Evolutionary conservation across 352 stramenopile genomes (phyloP).

Genomic region (Globisporangium carolinianum): DNA sequence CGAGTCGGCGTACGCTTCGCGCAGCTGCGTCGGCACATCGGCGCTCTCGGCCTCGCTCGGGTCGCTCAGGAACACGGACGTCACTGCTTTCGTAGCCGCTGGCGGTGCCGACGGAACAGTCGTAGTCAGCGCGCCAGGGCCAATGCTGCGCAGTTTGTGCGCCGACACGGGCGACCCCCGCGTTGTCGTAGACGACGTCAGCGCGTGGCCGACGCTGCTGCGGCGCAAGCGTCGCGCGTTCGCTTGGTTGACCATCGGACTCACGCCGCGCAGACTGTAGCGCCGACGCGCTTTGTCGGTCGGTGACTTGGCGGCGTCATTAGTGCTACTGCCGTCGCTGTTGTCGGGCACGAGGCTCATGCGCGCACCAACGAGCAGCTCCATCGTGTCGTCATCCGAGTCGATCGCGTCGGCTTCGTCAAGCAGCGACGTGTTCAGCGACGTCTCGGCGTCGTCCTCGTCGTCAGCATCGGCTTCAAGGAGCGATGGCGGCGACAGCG

Average conservation of each 20-base stretch:
- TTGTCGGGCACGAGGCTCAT: slow-evolving; percentile 13
- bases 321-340: no score
- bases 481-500: slow-evolving; percentile 9
- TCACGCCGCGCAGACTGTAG: slow-evolving; percentile 67
- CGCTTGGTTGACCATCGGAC: slow-evolving; percentile 70
- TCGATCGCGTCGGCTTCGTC: slow-evolving; percentile 61
- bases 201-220: slow-evolving; percentile 19
- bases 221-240: slow-evolving; percentile 48
- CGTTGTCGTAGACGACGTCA: background rate
- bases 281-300: slow-evolving; percentile 33
- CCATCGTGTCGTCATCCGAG: slow-evolving; percentile 24
- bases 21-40: background rate
- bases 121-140: slow-evolving; percentile 3
- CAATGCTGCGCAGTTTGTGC: slow-evolving; percentile 13
- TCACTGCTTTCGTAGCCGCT: slow-evolving; percentile 12
- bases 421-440: slow-evolving; percentile 78
- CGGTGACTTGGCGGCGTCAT: background rate
- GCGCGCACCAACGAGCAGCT: slow-evolving; percentile 12
- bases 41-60: slow-evolving; percentile 1
- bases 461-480: slow-evolving; percentile 22
- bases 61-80: slow-evolving; percentile 43
- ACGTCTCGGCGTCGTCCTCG: slow-evolving; percentile 67
- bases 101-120: background rate
- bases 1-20: slow-evolving; percentile 60
- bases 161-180: slow-evolving; percentile 11